Evolutionary conservation across 768 basidiomycete genomes (phyloP).

Genomic region (Hebeloma cylindrosporum): DNA sequence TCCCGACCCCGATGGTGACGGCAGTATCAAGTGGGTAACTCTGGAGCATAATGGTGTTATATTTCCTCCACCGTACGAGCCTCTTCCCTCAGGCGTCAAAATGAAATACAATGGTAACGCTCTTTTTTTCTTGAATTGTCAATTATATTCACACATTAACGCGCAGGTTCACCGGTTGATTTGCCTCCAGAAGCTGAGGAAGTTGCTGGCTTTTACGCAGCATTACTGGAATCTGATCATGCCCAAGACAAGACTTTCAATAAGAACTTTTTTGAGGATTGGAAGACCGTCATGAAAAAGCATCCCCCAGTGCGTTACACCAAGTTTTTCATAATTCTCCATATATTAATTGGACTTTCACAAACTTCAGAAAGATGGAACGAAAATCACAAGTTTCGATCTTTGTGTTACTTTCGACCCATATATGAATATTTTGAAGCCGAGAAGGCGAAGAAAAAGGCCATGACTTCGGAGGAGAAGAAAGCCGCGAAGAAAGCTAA

Average conservation of each 20-base stretch:
- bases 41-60: slow-evolving; percentile 92
- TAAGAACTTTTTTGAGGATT: slow-evolving; percentile 95
- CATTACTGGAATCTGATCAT: slow-evolving; percentile 91
- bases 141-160: slow-evolving; percentile 10
- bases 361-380: slow-evolving; percentile 58
- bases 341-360: not conserved
- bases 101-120: slow-evolving; percentile 91
- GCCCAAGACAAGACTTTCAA: slow-evolving; percentile 86
- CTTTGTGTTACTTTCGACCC: slow-evolving; percentile 91
- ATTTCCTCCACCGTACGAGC: slow-evolving; percentile 93
- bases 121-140: slow-evolving; percentile 4
- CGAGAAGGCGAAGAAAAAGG: slow-evolving; percentile 93
- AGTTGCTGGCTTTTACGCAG: slow-evolving; percentile 94
- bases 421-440: slow-evolving; percentile 92
- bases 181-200: slow-evolving; percentile 90
- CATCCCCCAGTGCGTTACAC: slow-evolving; percentile 73
- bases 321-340: not conserved
- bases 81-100: slow-evolving; percentile 78
- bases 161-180: slow-evolving; percentile 69
- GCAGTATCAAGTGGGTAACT: slow-evolving; percentile 88
- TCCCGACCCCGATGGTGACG: slow-evolving; percentile 67
- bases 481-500: slow-evolving; percentile 85
- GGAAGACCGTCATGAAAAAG: slow-evolving; percentile 70
- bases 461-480: slow-evolving; percentile 82
- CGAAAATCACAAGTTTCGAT: slow-evolving; percentile 72